Evolutionary conservation across 148 eudicot species (phyloP).

Genomic region (Chenopodium formosanum): DNA sequence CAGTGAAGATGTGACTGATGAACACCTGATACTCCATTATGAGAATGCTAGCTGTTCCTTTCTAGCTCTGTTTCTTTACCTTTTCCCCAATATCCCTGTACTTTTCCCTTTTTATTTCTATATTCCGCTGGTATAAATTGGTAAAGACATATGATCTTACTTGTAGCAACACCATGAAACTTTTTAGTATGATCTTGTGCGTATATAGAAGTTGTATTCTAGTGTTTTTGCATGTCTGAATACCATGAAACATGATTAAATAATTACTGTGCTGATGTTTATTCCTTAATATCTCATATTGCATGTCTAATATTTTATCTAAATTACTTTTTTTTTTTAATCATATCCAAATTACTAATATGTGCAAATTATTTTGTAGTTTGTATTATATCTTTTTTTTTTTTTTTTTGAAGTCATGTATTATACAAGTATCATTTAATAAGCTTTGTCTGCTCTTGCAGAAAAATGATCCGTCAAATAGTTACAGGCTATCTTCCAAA

Average conservation of each 20-base stretch:
- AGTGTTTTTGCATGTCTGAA: background rate
- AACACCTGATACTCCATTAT: background rate
- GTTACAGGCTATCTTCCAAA: slow-evolving; percentile 87
- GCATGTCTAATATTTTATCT: background rate
- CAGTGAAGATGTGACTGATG: background rate
- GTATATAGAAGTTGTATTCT: background rate
- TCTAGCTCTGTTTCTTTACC: background rate
- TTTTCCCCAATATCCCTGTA: background rate
- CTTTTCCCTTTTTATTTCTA: background rate
- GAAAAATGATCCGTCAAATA: slow-evolving; percentile 48
- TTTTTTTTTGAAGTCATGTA: background rate
- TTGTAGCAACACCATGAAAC: background rate
- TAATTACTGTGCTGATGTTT: background rate
- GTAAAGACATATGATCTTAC: background rate
- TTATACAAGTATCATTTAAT: background rate
- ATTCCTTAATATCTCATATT: background rate
- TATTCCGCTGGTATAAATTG: background rate
- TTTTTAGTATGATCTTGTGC: background rate
- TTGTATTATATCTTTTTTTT: background rate
- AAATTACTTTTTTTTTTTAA: background rate
- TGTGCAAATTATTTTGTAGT: background rate
- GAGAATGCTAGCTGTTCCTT: background rate
- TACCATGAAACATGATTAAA: background rate
- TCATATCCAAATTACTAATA: background rate
- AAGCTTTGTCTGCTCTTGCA: slow-evolving; percentile 35